A percentile compares a stretch with the other conserved stretches of the same genome.
Evolutionary conservation across 805 yeast genomes (phyloP).

Genomic region (Kurtzmaniella cleridarum): DNA sequence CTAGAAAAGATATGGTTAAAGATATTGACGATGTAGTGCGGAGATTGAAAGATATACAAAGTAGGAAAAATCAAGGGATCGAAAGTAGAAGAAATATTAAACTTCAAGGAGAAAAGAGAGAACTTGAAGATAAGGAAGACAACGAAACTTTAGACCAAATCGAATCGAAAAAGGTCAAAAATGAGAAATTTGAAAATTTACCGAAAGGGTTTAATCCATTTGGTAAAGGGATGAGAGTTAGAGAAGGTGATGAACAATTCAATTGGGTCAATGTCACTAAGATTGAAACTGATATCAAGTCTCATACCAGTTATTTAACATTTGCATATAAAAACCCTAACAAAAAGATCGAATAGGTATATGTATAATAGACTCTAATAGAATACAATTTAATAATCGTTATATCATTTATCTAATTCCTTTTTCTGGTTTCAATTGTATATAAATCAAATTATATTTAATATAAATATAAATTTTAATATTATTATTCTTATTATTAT

Average conservation of each 20-base stretch:
- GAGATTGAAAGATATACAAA: slow-evolving; percentile 73
- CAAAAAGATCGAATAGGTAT: slow-evolving; percentile 2
- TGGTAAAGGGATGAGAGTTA: slow-evolving; percentile 80
- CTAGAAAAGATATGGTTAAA: slow-evolving; percentile 82
- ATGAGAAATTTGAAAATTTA: slow-evolving; percentile 26
- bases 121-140: slow-evolving; percentile 10
- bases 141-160: slow-evolving; percentile 3
- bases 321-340: slow-evolving; percentile 58
- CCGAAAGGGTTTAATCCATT: slow-evolving; percentile 77
- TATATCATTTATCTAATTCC: no score
- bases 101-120: slow-evolving; percentile 21
- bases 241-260: slow-evolving; percentile 79
- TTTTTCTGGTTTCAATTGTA: no score
- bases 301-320: slow-evolving; percentile 90
- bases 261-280: slow-evolving; percentile 83
- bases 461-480: no score
- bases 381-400: no score
- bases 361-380: no score
- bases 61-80: slow-evolving; percentile 58
- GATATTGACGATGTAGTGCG: slow-evolving; percentile 71
- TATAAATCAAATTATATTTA: no score
- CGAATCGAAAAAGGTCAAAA: slow-evolving; percentile 15
- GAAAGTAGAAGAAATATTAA: slow-evolving; percentile 45
- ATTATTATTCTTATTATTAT: no score
- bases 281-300: slow-evolving; percentile 79